Evolutionary conservation across 257 asterid species (phyloP), one percentile per base, ranked within the genome.

Genomic region (Lycium ferocissimum): DNA sequence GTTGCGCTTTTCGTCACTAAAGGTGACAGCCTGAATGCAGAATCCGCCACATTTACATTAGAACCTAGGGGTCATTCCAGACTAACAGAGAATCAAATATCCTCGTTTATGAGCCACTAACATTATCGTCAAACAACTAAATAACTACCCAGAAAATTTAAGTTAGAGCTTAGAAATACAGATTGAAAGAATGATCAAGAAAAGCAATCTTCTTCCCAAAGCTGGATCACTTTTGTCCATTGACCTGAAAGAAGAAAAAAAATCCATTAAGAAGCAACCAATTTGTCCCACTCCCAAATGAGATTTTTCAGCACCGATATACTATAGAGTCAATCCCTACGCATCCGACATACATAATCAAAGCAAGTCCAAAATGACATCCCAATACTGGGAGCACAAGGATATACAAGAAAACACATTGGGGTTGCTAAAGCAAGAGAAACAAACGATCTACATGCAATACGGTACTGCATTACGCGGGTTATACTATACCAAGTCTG

Each of bases 161-260:
- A 51, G 22, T 76, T 51, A 26, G 33, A 76, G 22, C 47, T 26
- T 54, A 53, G 49, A 56, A 51, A 54, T 76, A 76, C 49, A 76
- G 82, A 76, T 51, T 53, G 82, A 26, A 76, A 26, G 65, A 76
- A 76, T 13, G 82, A 76, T 76, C 82, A 53, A 26, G 82, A 76
- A 76, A 76, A 53, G 82, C 15, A 13, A 26, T 76, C n/a, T 76
- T 53, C 65, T 65, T 76, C 47, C 82, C 65, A 53, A 53, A 13
- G 26, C 82, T 53, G 20, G 14, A 76, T 5, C 37, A 40, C 13
- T 51, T 76, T 76, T 40, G 61, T 76, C 10, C 47, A 53, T 53
- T 53, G 45, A 53, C 65, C 82, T 76, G 82, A 53, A 33, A 76
- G 62, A 13, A 47, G 13, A 22, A 49, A 17, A 11, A 18, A 53